Percentiles rank a stretch among this genome's conserved stretches.
Conservation (phyloP, 805 yeast species). For the Kodamaea sagamina region DNA sequence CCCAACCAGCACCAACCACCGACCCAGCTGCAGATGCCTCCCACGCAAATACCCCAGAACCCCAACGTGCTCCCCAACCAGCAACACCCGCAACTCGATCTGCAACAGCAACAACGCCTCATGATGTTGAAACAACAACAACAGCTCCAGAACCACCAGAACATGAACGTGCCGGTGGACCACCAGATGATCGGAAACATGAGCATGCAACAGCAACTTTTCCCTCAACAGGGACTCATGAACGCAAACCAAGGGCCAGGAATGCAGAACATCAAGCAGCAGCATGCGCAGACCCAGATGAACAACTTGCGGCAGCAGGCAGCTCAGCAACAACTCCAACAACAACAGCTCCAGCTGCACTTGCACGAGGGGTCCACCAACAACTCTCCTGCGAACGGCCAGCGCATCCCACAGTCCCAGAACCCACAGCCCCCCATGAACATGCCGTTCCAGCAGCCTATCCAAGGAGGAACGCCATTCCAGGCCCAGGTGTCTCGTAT, state of each 20-base stretch:
- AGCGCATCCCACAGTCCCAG: conserved; percentile 18
- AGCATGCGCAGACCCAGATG: conserved; percentile 53
- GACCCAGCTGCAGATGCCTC: conserved; percentile 6
- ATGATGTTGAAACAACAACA: conserved; percentile 23
- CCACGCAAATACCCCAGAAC: conserved; percentile 12
- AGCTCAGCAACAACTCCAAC: conserved; percentile 19
- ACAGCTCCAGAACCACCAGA: conserved; percentile 16
- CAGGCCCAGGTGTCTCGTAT: conserved; percentile 18
- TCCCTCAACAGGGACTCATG: conserved; percentile 18
- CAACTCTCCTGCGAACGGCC: conserved; percentile 22
- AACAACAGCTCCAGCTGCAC: conserved; percentile 14
- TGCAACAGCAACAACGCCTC: conserved; percentile 22
- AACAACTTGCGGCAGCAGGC: conserved; percentile 50
- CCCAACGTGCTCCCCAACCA: conserved; percentile 15
- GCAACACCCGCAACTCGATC: conserved; percentile 15
- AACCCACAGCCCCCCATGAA: conserved; percentile 16
- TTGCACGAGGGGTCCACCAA: conserved; percentile 19
- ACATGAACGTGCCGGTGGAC: conserved; percentile 8
- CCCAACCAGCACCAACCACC: conserved; percentile 6
- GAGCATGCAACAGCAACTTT: conserved; percentile 35
- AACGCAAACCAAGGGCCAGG: conserved; percentile 4
- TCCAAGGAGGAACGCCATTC: too few species aligned
- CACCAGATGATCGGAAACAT: conserved; percentile 20
- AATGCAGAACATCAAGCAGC: conserved; percentile 39
- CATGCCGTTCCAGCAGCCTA: conserved; percentile 14